A percentile compares a stretch with the other conserved stretches of the same genome.
Evolutionary conservation across 2,329 filamentous ascomycete genomes (phyloP).

Genomic region (Colletotrichum gigasporum): DNA sequence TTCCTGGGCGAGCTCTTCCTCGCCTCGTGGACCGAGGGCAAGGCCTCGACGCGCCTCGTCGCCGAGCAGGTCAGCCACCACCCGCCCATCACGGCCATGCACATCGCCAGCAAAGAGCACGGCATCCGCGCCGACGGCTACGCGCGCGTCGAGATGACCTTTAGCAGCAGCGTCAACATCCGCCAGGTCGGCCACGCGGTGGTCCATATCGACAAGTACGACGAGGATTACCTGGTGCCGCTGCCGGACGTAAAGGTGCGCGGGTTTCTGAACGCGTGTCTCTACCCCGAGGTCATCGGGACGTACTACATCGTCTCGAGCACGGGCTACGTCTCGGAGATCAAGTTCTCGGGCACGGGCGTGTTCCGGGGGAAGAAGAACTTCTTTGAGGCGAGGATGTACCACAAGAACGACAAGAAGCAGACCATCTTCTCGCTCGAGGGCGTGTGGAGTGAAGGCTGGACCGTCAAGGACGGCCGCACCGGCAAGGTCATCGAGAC

Average conservation of each 20-base stretch:
- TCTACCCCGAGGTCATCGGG: conserved; percentile 59
- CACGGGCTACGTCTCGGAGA: conserved; percentile 55
- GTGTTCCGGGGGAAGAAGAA: conserved; percentile 56
- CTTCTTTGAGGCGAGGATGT: conserved; percentile 54
- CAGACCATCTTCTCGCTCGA: conserved; percentile 34
- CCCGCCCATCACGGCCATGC: conserved; percentile 63
- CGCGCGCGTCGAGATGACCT: conserved; percentile 61
- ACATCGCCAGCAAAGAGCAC: conserved; percentile 52
- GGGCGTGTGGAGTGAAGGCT: conserved; percentile 33
- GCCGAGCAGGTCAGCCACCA: conserved; percentile 64
- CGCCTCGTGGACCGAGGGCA: conserved; percentile 44
- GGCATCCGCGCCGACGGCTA: conserved; percentile 60
- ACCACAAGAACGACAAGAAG: conserved; percentile 48
- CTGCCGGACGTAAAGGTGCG: conserved; percentile 58
- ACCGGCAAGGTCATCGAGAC: conserved; percentile 45
- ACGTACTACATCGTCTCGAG: conserved; percentile 56
- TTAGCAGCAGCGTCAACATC: conserved; percentile 58
- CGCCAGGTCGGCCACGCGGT: conserved; percentile 60
- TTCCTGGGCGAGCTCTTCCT: conserved; percentile 62
- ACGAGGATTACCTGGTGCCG: conserved; percentile 60
- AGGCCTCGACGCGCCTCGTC: conserved; percentile 42
- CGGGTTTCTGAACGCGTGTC: conserved; percentile 55
- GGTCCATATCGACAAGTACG: conserved; percentile 57
- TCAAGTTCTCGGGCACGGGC: conserved; percentile 57
- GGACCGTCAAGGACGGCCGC: conserved; percentile 42